phyloP scores from a whole-genome alignment of 768 basidiomycete genomes.

The Calocybe indica region DNA sequence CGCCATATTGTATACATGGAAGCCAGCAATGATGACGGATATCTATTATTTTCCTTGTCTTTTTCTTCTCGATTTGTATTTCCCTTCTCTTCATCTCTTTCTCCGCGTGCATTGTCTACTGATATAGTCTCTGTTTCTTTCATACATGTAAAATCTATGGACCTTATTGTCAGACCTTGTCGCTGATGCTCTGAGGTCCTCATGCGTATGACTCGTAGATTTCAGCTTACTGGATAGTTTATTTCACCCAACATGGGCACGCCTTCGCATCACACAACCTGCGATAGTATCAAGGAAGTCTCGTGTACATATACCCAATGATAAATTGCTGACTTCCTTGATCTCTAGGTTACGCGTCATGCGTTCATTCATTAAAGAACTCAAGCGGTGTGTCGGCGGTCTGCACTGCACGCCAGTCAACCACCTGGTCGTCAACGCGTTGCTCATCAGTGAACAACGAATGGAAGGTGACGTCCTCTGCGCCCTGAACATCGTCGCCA shows the following conservation, averaged over 20 bases:
- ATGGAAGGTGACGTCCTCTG: conserved; percentile 64
- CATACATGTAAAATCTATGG: too few species aligned
- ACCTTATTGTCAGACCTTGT: too few species aligned
- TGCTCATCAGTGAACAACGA: conserved; percentile 64
- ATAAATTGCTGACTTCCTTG: neutral
- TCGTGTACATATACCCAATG: too few species aligned
- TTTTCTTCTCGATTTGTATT: conserved; percentile 9
- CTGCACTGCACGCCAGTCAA: conserved; percentile 63
- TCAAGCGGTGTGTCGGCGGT: conserved; percentile 49
- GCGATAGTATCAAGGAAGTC: too few species aligned
- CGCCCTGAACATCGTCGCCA: conserved; percentile 35
- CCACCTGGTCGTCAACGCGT: conserved; percentile 42
- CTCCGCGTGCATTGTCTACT: conserved; percentile 8
- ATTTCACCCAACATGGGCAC: too few species aligned
- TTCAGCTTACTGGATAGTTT: too few species aligned
- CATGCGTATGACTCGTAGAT: too few species aligned
- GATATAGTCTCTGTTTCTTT: conserved; percentile 1
- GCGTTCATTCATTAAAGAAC: conserved; percentile 61
- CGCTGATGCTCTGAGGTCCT: too few species aligned
- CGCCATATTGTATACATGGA: conserved; percentile 8
- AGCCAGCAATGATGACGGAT: neutral
- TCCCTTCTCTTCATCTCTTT: conserved; percentile 6
- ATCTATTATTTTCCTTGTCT: conserved; percentile 11
- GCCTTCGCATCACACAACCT: too few species aligned
- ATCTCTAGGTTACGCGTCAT: neutral